Percentiles rank a stretch among this genome's conserved stretches.
Conservation (phyloP, 2,329 filamentous ascomycete species). For the Sporothrix variecibatus region DNA sequence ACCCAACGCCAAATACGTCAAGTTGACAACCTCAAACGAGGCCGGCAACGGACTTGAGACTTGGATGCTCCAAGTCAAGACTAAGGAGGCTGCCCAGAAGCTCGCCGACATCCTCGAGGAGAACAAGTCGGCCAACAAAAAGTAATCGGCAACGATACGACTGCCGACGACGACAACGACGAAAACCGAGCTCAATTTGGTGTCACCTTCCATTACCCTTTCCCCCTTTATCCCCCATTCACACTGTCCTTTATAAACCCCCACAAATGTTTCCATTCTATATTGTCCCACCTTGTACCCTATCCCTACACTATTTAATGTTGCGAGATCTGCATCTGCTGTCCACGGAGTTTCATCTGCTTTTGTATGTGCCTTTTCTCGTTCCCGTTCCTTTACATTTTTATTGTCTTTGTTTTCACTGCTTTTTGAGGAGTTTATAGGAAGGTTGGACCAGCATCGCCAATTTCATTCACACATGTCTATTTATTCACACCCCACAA, state of each 20-base stretch:
- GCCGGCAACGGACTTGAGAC: conserved; percentile 63
- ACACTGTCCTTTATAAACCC: neutral
- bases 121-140: conserved; percentile 59
- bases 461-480: neutral
- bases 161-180: neutral
- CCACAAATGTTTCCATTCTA: neutral
- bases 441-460: conserved; percentile 13
- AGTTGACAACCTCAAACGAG: conserved; percentile 58
- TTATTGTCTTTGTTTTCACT: neutral
- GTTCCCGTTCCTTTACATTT: neutral
- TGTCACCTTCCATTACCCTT: neutral
- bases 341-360: neutral
- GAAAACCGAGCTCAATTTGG: neutral
- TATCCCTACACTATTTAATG: conserved; percentile 16
- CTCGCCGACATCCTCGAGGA: conserved; percentile 55
- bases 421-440: conserved; percentile 16
- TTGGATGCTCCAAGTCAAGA: conserved; percentile 73
- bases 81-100: conserved; percentile 56
- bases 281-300: conserved; percentile 14
- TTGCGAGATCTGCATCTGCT: conserved; percentile 1
- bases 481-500: neutral
- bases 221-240: neutral
- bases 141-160: conserved; percentile 35
- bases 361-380: neutral
- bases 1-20: conserved; percentile 58